Conservation (phyloP, 305 asterid genomes). For the Plantago lanceolata region DNA sequence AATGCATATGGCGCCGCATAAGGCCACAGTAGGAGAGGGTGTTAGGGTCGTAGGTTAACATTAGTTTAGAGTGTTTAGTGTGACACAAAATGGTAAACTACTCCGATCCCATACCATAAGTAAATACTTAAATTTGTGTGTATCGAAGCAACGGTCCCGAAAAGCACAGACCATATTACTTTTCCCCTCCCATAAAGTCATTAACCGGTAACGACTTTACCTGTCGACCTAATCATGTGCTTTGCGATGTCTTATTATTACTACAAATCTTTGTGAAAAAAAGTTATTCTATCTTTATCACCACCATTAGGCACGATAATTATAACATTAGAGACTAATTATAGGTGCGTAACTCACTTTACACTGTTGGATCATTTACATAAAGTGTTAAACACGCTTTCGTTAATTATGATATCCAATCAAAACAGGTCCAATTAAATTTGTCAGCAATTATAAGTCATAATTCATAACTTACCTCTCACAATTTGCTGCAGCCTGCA, state of each 20-base stretch:
- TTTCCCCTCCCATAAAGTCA: slow-evolving; percentile 23
- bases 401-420: no score
- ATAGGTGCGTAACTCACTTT: slow-evolving; percentile 1
- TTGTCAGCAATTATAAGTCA: no score
- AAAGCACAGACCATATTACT: slow-evolving; percentile 28
- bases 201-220: slow-evolving; percentile 40
- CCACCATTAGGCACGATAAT: background rate
- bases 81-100: background rate
- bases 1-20: background rate
- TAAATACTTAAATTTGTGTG: background rate
- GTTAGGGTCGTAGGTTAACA: background rate
- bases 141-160: slow-evolving; percentile 29
- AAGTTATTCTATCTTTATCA: slow-evolving; percentile 16
- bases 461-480: no score
- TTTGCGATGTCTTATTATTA: slow-evolving; percentile 22
- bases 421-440: no score
- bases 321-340: background rate
- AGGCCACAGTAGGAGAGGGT: background rate
- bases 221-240: slow-evolving; percentile 29
- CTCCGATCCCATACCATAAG: no score
- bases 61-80: background rate
- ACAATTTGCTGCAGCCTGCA: no score
- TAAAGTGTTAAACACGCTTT: background rate
- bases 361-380: background rate
- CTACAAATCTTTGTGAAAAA: background rate